phyloP scores from a whole-genome alignment of 352 stramenopile genomes.

The Bremia lactucae region DNA sequence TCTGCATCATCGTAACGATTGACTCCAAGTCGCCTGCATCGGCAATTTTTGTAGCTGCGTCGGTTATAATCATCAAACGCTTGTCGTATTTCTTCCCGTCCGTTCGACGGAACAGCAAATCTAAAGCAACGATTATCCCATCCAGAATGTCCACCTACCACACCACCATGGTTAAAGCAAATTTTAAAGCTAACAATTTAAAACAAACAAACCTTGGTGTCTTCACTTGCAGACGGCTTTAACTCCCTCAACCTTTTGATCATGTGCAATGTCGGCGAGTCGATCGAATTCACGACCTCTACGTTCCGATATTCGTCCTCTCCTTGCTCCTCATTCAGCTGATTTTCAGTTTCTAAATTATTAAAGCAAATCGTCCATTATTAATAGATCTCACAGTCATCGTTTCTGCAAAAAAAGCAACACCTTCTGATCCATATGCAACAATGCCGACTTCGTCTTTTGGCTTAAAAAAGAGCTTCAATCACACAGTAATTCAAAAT shows the following conservation, averaged over 20 bases:
- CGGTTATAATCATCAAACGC: constrained; percentile 64
- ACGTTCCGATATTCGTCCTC: constrained; percentile 52
- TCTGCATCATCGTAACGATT: constrained; percentile 66
- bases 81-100: constrained; percentile 75
- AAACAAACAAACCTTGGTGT: constrained; percentile 20
- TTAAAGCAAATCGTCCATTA: neutral
- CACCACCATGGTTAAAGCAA: neutral
- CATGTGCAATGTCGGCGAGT: constrained; percentile 51
- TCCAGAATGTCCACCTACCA: constrained; percentile 58
- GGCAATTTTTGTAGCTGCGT: constrained; percentile 48
- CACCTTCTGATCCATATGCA: constrained; percentile 54
- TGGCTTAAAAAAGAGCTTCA: constrained; percentile 62
- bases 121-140: constrained; percentile 71
- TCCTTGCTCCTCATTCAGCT: constrained; percentile 63
- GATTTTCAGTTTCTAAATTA: constrained; percentile 56
- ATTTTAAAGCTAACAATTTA: neutral
- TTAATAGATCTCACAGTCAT: neutral
- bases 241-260: constrained; percentile 41
- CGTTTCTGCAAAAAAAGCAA: neutral
- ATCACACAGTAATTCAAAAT: neutral
- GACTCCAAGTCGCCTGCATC: constrained; percentile 54
- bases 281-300: constrained; percentile 43
- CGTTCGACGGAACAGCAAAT: constrained; percentile 64
- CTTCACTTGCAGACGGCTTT: constrained; percentile 9
- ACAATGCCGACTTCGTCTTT: constrained; percentile 77